Evolutionary conservation across 2,329 filamentous ascomycete species (phyloP).

Genomic region (Ceratocystis cacaofunesta): DNA sequence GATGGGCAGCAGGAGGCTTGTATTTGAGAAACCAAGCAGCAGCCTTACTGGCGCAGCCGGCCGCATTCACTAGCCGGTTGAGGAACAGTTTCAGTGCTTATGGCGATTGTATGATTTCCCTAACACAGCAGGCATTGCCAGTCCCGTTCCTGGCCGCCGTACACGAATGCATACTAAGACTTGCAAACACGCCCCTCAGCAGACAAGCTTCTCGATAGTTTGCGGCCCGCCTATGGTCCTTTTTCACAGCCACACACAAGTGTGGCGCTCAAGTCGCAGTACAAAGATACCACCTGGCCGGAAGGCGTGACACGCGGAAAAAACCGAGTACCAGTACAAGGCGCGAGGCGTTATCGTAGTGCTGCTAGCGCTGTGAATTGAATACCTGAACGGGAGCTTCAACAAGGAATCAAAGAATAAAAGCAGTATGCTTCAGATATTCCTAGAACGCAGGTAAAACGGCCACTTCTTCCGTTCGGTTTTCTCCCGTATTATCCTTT

Average conservation of each 20-base stretch:
- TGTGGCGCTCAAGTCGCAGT: background rate
- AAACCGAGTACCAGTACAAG: background rate
- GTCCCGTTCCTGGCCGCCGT: background rate
- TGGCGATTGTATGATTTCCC: background rate
- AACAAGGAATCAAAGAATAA: too few relatives aligned
- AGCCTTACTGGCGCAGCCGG: too few relatives aligned
- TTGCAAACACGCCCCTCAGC: background rate
- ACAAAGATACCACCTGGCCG: background rate
- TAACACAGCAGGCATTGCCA: background rate
- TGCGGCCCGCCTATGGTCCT: background rate
- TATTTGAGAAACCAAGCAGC: too few relatives aligned
- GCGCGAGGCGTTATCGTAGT: background rate
- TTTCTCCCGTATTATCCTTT: background rate
- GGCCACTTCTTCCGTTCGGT: background rate
- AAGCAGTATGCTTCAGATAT: too few relatives aligned
- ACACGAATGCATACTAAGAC: background rate
- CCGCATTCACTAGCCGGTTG: background rate
- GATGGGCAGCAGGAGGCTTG: too few relatives aligned
- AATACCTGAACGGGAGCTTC: too few relatives aligned
- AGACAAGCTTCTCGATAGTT: background rate
- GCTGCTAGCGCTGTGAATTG: too few relatives aligned
- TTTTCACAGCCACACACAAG: background rate
- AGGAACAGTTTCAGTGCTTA: background rate
- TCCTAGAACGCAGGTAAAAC: background rate
- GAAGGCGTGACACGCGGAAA: background rate